Conservation (phyloP, 495 filamentous ascomycete species). For the Hyaloscypha hepaticicola region DNA sequence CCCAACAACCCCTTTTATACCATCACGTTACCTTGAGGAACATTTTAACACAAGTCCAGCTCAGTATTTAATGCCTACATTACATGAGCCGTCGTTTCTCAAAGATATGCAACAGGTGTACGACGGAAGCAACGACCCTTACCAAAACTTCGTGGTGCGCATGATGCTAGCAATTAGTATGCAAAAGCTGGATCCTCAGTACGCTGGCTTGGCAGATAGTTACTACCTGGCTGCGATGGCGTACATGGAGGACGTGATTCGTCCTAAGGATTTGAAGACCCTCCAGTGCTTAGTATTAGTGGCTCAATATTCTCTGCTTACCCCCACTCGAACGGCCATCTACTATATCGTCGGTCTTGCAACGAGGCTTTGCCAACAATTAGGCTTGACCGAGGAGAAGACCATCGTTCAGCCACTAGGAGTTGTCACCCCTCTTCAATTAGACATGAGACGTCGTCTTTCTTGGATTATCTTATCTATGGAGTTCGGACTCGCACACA, state of each 20-base stretch:
- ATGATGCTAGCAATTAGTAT: slow-evolving; percentile 92
- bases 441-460: slow-evolving; percentile 85
- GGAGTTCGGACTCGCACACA: slow-evolving; percentile 85
- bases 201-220: slow-evolving; percentile 83
- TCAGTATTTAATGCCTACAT: slow-evolving; percentile 77
- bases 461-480: slow-evolving; percentile 84
- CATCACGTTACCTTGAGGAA: neutral
- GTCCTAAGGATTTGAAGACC: slow-evolving; percentile 78
- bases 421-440: slow-evolving; percentile 59
- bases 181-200: slow-evolving; percentile 77
- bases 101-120: slow-evolving; percentile 78
- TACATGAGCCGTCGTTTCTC: slow-evolving; percentile 81
- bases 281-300: slow-evolving; percentile 88
- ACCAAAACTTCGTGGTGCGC: slow-evolving; percentile 79
- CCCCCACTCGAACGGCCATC: slow-evolving; percentile 81
- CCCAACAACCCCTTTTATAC: neutral
- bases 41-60: slow-evolving; percentile 49
- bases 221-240: slow-evolving; percentile 87
- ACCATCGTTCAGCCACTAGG: slow-evolving; percentile 61
- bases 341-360: slow-evolving; percentile 91
- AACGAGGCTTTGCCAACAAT: slow-evolving; percentile 78
- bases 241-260: slow-evolving; percentile 73
- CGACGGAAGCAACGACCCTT: slow-evolving; percentile 68
- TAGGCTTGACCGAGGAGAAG: slow-evolving; percentile 81
- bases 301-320: slow-evolving; percentile 87